A percentile compares a stretch with the other conserved stretches of the same genome.
Evolutionary conservation across 495 filamentous ascomycete genomes (phyloP).

Genomic region (Penicillium bovifimosum): DNA sequence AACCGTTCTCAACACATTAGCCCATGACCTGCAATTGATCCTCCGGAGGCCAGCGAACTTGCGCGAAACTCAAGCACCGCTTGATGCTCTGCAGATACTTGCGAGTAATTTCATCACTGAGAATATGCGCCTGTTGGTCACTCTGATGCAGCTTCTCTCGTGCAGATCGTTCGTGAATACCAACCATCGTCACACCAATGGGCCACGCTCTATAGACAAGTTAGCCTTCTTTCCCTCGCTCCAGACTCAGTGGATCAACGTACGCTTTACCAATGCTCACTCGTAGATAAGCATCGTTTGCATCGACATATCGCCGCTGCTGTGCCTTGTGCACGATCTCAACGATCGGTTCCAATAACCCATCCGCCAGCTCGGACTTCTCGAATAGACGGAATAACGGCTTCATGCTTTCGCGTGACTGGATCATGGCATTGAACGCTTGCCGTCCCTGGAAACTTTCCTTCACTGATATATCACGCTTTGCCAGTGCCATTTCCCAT

Average conservation of each 20-base stretch:
- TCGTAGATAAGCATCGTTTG: slow-evolving; percentile 89
- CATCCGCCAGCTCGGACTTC: slow-evolving; percentile 67
- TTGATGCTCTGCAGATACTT: slow-evolving; percentile 99
- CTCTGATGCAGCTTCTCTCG: slow-evolving; percentile 89
- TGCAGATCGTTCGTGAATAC: slow-evolving; percentile 94
- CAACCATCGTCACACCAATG: slow-evolving; percentile 99
- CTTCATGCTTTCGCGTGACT: slow-evolving; percentile 76
- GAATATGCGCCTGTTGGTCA: slow-evolving; percentile 88
- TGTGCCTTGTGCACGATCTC: slow-evolving; percentile 92
- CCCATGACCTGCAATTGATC: slow-evolving; percentile 95
- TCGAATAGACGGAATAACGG: slow-evolving; percentile 91
- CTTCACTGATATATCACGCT: slow-evolving; percentile 55
- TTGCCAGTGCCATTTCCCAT: slow-evolving; percentile 75
- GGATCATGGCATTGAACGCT: slow-evolving; percentile 72
- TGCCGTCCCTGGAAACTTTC: slow-evolving; percentile 71
- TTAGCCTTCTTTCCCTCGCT: slow-evolving; percentile 14
- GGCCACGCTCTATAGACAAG: slow-evolving; percentile 67
- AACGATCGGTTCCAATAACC: slow-evolving; percentile 76
- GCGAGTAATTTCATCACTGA: slow-evolving; percentile 90
- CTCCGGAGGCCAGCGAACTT: slow-evolving; percentile 92
- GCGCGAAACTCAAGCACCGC: slow-evolving; percentile 91
- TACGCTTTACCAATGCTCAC: slow-evolving; percentile 94
- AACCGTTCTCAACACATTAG: slow-evolving; percentile 30
- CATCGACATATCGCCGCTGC: slow-evolving; percentile 85
- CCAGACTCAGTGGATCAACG: slow-evolving; percentile 13